Evolutionary conservation across 108 stramenopile genomes (phyloP), one percentile per base, ranked within the genome.

Genomic region (Pseudonitzschia pungens): DNA sequence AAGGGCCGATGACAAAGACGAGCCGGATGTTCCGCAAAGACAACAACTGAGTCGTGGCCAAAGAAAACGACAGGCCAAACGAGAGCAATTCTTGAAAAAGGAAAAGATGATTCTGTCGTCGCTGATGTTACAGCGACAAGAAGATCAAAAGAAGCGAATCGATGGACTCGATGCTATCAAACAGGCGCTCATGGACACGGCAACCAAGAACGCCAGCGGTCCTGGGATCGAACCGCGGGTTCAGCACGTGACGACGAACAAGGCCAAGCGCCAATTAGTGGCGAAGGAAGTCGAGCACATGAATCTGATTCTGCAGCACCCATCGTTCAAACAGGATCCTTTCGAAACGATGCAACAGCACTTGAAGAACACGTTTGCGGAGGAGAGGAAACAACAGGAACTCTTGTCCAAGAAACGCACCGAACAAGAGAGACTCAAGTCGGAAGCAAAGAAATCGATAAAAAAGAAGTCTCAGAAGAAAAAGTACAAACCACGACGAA

Each of bases 101-200:
- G 87, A 94, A 77, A 84, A 83, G 69, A 84, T 94, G 86, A 82
- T 94, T 31, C 67, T 94, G 51, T 87, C 90, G 0, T 84, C 92
- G 5, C 70, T 94, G 10, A 78, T 75, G 45, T 81, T 94, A 20
- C 68, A 87, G 53, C 60, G 71, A 59, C 50, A 78, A 50, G 89
- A 90, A 48, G 87, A 88, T 69, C 90, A 94, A 70, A 87, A 84
- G 83, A 77, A 84, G 68, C 86, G 86, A 33, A 79, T 94, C 52
- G 90, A 94, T 75, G 92, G 90, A 12, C 64, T 94, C 60, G 86
- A 91, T 79, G 90, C 90, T 40, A 81, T 94, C 51, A 79, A 81
- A 22, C 83, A 91, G 44, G 90, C 92, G 9, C 74, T 94, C 1
- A 26, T 83, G 44, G 65, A 63, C 12, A 79, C 83, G 0, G 70